A percentile compares a stretch with the other conserved stretches of the same genome.
phyloP scores from a whole-genome alignment of 176 grass and related monocot species.

The Lolium multiflorum region DNA sequence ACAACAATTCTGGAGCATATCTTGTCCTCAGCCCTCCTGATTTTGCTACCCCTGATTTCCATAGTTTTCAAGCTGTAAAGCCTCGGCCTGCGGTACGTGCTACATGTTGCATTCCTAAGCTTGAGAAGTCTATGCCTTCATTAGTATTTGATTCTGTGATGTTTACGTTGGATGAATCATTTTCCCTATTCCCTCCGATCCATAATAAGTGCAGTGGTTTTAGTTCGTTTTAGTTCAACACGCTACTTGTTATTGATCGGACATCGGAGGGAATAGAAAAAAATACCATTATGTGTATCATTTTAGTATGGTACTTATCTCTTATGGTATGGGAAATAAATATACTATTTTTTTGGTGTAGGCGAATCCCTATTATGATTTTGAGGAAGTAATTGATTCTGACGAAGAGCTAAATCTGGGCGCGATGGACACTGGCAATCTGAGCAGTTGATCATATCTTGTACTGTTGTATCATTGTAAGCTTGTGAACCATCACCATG shows the following conservation, averaged over 20 bases:
- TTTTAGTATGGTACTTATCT: background rate
- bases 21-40: conserved; percentile 83
- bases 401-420: conserved; percentile 89
- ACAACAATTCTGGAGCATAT: conserved; percentile 88
- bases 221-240: too few relatives aligned
- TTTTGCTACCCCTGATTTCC: conserved; percentile 84
- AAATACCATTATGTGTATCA: too few relatives aligned
- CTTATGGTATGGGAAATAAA: background rate
- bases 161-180: background rate
- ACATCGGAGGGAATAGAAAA: too few relatives aligned
- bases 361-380: conserved; percentile 83
- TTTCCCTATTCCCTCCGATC: background rate
- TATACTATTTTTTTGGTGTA: conserved; percentile 31
- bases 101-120: conserved; percentile 4
- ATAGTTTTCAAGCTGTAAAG: conserved; percentile 87
- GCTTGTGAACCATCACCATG: background rate
- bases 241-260: too few relatives aligned
- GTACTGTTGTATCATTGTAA: conserved; percentile 46
- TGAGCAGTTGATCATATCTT: conserved; percentile 38
- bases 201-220: too few relatives aligned
- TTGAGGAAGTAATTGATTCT: conserved; percentile 89
- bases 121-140: background rate
- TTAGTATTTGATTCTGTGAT: conserved; percentile 4
- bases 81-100: conserved; percentile 76
- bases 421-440: conserved; percentile 75